Percentiles rank a stretch among this genome's conserved stretches.
phyloP scores from a whole-genome alignment of 441 rosid species.

The Euphorbia celastroides region DNA sequence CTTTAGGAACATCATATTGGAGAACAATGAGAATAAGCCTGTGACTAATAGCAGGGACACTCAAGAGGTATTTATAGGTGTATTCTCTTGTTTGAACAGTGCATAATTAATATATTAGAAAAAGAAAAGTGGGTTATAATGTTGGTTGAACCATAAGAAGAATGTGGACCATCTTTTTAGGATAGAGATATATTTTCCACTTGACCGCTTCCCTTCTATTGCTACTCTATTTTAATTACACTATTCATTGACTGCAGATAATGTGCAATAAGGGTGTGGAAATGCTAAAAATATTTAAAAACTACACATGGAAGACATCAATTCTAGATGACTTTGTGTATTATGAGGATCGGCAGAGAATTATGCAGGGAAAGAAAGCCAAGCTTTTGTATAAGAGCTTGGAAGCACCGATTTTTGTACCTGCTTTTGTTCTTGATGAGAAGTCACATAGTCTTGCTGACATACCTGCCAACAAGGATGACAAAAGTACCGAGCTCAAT shows the following conservation, averaged over 20 bases:
- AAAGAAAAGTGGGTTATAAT: background rate
- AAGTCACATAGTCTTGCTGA: conserved; percentile 21
- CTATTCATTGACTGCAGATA: conserved; percentile 38
- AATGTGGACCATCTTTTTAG: background rate
- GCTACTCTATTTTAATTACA: background rate
- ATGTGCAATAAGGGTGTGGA: conserved; percentile 70
- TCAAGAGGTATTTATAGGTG: conserved; percentile 56
- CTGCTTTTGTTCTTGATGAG: conserved; percentile 34
- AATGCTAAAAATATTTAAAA: conserved; percentile 71
- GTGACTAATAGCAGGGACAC: conserved; percentile 98
- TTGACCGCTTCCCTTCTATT: background rate
- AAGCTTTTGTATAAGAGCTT: conserved; percentile 41
- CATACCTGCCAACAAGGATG: conserved; percentile 24
- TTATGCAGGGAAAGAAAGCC: conserved; percentile 73
- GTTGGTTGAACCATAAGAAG: background rate
- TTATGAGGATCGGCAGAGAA: conserved; percentile 76
- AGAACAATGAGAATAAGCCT: conserved; percentile 88
- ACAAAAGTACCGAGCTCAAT: conserved; percentile 23
- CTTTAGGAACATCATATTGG: conserved; percentile 72
- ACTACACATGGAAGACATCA: conserved; percentile 49
- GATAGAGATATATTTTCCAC: background rate
- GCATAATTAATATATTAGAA: background rate
- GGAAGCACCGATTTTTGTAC: conserved; percentile 30
- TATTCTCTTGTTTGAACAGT: background rate
- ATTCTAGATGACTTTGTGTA: conserved; percentile 75